These are phyloP conservation scores for Magnusiomyces suaveolens DNA, from an alignment of 1,139 yeast genomes.

Conservation along the genomic window DNA sequence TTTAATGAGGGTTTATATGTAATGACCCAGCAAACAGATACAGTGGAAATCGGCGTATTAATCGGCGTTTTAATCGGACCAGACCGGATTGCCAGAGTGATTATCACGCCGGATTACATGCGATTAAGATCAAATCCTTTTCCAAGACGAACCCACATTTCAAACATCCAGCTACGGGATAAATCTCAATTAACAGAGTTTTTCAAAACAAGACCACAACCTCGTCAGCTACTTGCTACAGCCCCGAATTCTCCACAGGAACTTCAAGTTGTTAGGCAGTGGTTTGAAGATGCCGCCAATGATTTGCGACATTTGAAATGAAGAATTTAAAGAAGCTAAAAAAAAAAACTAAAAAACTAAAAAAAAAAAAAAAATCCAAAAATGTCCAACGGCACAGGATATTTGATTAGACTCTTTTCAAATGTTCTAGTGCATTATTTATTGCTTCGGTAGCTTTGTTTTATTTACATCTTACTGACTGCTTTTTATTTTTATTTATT, in stretches of 20 bases:
- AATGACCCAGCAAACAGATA: constrained; percentile 13
- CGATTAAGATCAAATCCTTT: constrained; percentile 11
- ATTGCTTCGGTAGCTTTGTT: neutral
- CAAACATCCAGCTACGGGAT: constrained; percentile 12
- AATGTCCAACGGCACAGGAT: neutral
- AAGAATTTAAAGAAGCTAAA: too few relatives aligned
- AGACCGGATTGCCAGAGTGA: constrained; percentile 12
- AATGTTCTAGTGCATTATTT: neutral
- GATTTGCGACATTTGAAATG: constrained; percentile 11
- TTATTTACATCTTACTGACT: neutral
- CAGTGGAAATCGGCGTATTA: constrained; percentile 12
- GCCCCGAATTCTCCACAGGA: constrained; percentile 13
- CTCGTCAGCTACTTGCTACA: constrained; percentile 8
- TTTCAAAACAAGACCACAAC: constrained; percentile 14
- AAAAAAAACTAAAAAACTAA: too few relatives aligned
- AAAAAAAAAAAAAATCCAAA: too few relatives aligned
- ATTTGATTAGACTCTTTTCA: neutral
- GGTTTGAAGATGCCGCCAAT: constrained; percentile 14
- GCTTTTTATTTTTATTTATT: too few relatives aligned
- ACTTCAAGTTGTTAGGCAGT: constrained; percentile 11
- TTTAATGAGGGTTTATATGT: constrained; percentile 14
- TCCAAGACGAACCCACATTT: constrained; percentile 9
- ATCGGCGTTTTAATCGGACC: constrained; percentile 12
- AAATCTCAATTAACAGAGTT: constrained; percentile 13
- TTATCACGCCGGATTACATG: constrained; percentile 13